Evolutionary conservation across 768 basidiomycete genomes (phyloP).

Genomic region (Phaeotremella fagi): DNA sequence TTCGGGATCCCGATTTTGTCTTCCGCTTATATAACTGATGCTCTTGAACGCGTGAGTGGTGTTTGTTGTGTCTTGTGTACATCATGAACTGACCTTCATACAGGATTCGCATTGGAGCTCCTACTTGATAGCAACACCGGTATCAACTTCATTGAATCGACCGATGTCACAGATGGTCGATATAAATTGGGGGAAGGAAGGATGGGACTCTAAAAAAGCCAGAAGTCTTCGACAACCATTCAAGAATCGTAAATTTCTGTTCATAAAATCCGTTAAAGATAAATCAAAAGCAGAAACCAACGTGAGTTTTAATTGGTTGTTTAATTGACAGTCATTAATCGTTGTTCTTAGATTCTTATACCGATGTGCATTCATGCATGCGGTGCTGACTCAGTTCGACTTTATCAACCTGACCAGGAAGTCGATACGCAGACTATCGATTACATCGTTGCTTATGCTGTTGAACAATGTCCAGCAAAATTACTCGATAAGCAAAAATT

Average conservation of each 20-base stretch:
- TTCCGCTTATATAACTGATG: conserved; percentile 52
- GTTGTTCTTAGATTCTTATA: conserved; percentile 50
- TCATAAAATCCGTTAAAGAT: conserved; percentile 17
- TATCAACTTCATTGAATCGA: conserved; percentile 50
- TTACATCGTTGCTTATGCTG: conserved; percentile 24
- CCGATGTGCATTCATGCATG: conserved; percentile 67
- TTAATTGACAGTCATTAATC: background rate
- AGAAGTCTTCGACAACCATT: conserved; percentile 17
- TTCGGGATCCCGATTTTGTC: conserved; percentile 79
- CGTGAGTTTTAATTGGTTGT: conserved; percentile 4
- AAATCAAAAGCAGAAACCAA: conserved; percentile 11
- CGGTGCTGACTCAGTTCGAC: conserved; percentile 63
- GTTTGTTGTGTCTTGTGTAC: conserved; percentile 2
- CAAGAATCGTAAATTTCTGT: conserved; percentile 21
- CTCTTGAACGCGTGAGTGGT: conserved; percentile 4
- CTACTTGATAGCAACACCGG: conserved; percentile 59
- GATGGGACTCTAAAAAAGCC: conserved; percentile 50
- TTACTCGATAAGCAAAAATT: conserved; percentile 8
- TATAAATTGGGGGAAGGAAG: conserved; percentile 54
- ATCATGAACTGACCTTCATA: conserved; percentile 18
- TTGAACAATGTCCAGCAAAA: conserved; percentile 9
- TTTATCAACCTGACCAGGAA: conserved; percentile 3
- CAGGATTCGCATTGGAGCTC: conserved; percentile 56
- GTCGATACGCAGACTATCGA: conserved; percentile 14
- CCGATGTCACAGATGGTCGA: conserved; percentile 55